A percentile compares a stretch with the other conserved stretches of the same genome.
Conservation (phyloP, 352 stramenopile species). For the Pythium apleroticum region DNA sequence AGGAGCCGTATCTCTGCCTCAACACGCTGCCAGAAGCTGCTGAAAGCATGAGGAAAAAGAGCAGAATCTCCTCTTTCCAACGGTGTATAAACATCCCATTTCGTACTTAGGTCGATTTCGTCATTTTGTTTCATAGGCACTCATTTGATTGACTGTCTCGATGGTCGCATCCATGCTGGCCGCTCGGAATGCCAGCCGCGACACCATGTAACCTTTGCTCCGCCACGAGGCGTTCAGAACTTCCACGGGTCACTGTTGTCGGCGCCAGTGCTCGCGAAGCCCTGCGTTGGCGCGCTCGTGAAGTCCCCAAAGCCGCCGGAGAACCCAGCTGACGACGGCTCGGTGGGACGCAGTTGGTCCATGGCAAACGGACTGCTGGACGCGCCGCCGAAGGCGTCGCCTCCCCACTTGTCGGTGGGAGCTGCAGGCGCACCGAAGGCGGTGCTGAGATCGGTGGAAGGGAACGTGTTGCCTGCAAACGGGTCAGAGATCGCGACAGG, state of each 20-base stretch:
- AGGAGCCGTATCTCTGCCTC: too few relatives aligned
- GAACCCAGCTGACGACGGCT: conserved; percentile 8
- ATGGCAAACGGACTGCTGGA: conserved; percentile 8
- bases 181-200: too few relatives aligned
- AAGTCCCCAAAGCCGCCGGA: conserved; percentile 13
- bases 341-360: conserved; percentile 20
- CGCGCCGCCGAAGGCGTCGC: not conserved
- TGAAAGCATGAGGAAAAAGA: too few relatives aligned
- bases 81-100: too few relatives aligned
- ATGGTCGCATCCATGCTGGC: too few relatives aligned
- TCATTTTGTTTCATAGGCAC: too few relatives aligned
- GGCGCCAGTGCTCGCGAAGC: not conserved
- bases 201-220: too few relatives aligned
- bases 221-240: conserved; percentile 6
- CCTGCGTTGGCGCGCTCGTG: not conserved
- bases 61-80: too few relatives aligned
- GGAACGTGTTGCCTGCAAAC: conserved; percentile 17
- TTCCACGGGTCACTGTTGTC: conserved; percentile 20
- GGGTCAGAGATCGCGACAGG: conserved; percentile 10
- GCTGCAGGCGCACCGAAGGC: not conserved
- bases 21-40: too few relatives aligned
- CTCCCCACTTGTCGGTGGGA: conserved; percentile 7
- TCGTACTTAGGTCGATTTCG: too few relatives aligned
- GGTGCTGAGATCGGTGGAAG: conserved; percentile 4
- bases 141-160: too few relatives aligned